Percentiles rank a stretch among this genome's conserved stretches.
Evolutionary conservation across 2,329 filamentous ascomycete genomes (phyloP).

Genomic region (Byssochlamys sp.): DNA sequence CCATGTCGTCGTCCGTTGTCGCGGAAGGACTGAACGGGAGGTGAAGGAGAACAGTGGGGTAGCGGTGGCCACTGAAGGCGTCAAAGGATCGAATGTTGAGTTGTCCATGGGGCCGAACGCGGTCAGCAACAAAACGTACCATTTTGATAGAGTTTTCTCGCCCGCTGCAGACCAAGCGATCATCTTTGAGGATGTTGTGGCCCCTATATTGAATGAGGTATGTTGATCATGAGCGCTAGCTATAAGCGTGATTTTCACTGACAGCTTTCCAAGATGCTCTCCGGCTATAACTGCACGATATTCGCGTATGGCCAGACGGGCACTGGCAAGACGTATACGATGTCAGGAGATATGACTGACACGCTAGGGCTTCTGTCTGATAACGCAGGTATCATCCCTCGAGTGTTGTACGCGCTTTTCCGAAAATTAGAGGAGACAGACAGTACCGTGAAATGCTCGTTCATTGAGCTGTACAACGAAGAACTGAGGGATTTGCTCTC

Average conservation of each 20-base stretch:
- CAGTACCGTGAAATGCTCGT: conserved; percentile 90
- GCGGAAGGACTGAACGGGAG: conserved; percentile 85
- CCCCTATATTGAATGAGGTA: conserved; percentile 86
- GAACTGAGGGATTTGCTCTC: conserved; percentile 85
- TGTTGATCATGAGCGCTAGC: conserved; percentile 12
- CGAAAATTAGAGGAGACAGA: conserved; percentile 73
- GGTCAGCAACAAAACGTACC: conserved; percentile 89
- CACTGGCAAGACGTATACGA: conserved; percentile 97
- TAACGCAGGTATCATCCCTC: conserved; percentile 86
- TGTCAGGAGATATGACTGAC: conserved; percentile 95
- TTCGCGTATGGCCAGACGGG: conserved; percentile 98
- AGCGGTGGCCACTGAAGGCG: conserved; percentile 77
- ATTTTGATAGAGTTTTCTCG: conserved; percentile 95
- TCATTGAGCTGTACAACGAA: conserved; percentile 97
- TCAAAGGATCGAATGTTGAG: conserved; percentile 73
- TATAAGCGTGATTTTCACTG: not conserved
- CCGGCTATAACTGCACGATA: conserved; percentile 94
- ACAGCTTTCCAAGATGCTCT: conserved; percentile 58
- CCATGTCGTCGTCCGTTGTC: conserved; percentile 89
- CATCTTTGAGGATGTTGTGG: conserved; percentile 90
- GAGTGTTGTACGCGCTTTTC: conserved; percentile 79
- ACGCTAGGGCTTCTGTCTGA: conserved; percentile 77
- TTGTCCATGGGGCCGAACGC: conserved; percentile 87
- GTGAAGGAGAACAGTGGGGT: conserved; percentile 90
- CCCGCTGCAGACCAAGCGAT: conserved; percentile 86